Base-by-base conservation (phyloP, 352 stramenopile genomes). In the Globisporangium echinulatum region DNA sequence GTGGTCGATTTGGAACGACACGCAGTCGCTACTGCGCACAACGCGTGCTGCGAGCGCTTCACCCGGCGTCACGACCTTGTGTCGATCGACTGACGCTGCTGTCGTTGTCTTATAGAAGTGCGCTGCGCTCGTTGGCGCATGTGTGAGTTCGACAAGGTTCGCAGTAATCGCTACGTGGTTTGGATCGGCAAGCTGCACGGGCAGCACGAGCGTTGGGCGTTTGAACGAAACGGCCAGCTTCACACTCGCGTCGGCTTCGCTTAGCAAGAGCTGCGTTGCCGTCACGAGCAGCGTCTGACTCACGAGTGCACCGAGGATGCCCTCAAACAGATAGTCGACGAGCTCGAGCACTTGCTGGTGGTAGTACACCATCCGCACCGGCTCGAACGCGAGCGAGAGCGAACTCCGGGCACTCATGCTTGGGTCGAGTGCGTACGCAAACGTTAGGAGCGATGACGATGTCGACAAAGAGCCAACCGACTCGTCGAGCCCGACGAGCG, bases 281-380 rank as follows among this genome's bases (percentile, higher is more conserved):
- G 67, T 88, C 14, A 7, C n/a, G 19, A 79, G 68, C 17, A 92
- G 54, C 7, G 82, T 92, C 38, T 90, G 71, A 36, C 69, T 86
- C 47, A 92, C 70, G 60, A 92, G 82, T 2, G 79, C 64, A 33
- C 85, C 85, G 42, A 92, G 63, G 40, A 94, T 77, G 10, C 85
- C 85, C 70, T 94, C 82, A 56, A 92, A 82, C 8, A 94, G 58
- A 50, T 92, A 94, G 56, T 94, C 85, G 9, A 81, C 75, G 9
- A 94, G 61, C 58, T 94, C 85, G 44, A 94, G 62, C 5, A 94
- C 64, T 53, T 94, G 85, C n/a, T 94, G 85, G 40, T 94, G 85
- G 50, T 88, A 90, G 56, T 94, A 94, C 14, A 94, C 83, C 48
- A 89, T 71, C 5, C 82, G 81, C 2, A 92, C 74, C 3, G 82